Base-by-base conservation (phyloP, 2,329 filamentous ascomycete genomes). In the Colletotrichum aenigma region DNA sequence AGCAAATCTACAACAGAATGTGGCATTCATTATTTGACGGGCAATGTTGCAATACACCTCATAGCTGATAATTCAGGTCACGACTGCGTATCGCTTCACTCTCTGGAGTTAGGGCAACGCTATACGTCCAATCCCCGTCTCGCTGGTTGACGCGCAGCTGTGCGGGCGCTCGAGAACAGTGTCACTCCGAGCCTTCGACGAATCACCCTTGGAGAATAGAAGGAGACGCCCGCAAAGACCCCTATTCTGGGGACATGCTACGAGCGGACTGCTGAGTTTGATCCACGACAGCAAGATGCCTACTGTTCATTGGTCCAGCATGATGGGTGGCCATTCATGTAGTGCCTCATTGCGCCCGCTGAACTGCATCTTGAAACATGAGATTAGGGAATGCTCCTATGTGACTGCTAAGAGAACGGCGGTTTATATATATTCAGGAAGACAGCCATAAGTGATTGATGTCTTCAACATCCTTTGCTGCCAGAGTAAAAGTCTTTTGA, bases 51-150 rank as follows among this genome's bases (percentile, higher is more conserved):
- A 12, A 48, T 12, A 2, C 9, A 48, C 4, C 18, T n/a, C 9
- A n/a, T 16, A 48, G 38, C 38, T 48, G 5, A 48, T 6, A 8
- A 9, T 4, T 18, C 36, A 4, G 36, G 16, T 18, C 38, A 48
- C 5, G 5, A n/a, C 18, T n/a, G 38, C 1, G 3, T 48, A 3
- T 12, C 1, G 18, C 38, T n/a, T 48, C 3, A n/a, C 38, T 6
- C 18, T n/a, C 38, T n/a, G 6, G 38, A 1, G 6, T 48, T 5
- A 3, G 38, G 18, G 18, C 18, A 48, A 7, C 18, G 9, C 38
- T 48, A n/a, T 0, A 12, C 3, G 1, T 48, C 38, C 9, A 12
- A 0, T 48, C 5, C 5, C 38, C 9, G 9, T 7, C 5, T 48
- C 18, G n/a, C 3, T 1, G 38, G 38, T 21, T 52, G 43, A 52